Percentiles rank a stretch among this genome's conserved stretches.
These are phyloP conservation scores for Aspergillus ellipticus DNA, from an alignment of 495 filamentous ascomycete species.

Conservation along the genomic window DNA sequence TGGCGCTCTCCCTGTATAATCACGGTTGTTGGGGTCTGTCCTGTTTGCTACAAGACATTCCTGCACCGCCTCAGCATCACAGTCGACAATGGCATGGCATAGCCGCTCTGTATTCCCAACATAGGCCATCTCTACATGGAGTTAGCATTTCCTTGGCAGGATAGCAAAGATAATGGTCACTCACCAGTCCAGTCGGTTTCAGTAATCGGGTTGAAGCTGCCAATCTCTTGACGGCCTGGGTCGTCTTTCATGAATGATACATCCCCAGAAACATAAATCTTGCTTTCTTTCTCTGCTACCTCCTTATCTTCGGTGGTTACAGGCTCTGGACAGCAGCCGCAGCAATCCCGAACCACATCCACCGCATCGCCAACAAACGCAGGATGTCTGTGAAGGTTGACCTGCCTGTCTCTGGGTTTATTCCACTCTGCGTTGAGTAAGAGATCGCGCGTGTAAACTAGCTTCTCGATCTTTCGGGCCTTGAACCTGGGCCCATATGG, in stretches of 20 bases:
- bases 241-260: constrained; percentile 73
- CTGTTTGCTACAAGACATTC: constrained; percentile 62
- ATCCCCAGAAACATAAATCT: constrained; percentile 66
- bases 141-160: background rate
- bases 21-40: constrained; percentile 59
- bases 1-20: constrained; percentile 78
- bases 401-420: constrained; percentile 60
- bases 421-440: constrained; percentile 90
- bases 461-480: constrained; percentile 70
- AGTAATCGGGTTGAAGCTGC: constrained; percentile 73
- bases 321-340: constrained; percentile 68
- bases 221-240: constrained; percentile 70
- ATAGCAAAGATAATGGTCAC: too few relatives aligned
- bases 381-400: constrained; percentile 76
- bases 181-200: constrained; percentile 77
- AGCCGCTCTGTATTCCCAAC: constrained; percentile 66
- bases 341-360: constrained; percentile 74
- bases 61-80: constrained; percentile 61
- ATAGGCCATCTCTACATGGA: constrained; percentile 56
- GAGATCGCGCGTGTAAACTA: constrained; percentile 73
- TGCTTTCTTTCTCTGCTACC: constrained; percentile 63
- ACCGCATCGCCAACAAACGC: constrained; percentile 64
- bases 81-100: constrained; percentile 73
- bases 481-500: constrained; percentile 70
- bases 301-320: constrained; percentile 65